Base-by-base conservation (phyloP, 768 basidiomycete species). In the Mycena haematopus region DNA sequence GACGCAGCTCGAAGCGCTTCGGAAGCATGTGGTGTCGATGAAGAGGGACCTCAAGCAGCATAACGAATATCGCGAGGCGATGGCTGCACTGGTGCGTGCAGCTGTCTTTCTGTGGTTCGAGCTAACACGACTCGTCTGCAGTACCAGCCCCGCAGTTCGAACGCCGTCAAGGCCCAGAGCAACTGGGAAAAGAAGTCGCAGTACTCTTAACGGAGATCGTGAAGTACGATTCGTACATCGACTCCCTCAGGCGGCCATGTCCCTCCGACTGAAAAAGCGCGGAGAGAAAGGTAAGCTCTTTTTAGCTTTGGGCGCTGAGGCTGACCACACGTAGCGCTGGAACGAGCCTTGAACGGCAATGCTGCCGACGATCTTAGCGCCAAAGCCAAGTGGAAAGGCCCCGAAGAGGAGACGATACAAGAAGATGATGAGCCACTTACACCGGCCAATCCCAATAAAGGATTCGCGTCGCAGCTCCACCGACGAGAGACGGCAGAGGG, bases 111-210 rank as follows among this genome's bases (percentile, higher is more conserved):
- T n/a, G 14, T 7, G 14, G 27, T 35, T 9, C 49, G 19, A 45
- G 59, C 62, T n/a, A 31, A 36, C 35, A 31, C 55, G 19, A 45
- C 13, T 8, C 9, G 19, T 52, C 27, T 54, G 51, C 68, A 97
- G 95, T 99, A 94, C 73, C 80, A 89, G 60, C 83, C 91, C 1
- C 87, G 90, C 14, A 88, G 92, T 24, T 72, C 86, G 24, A 95
- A 91, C 71, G 83, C 84, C 0, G 69, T 80, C 67, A 98, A 89
- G 76, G 89, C 97, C 0, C 82, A 86, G 68, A 84, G 84, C 63
- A 99, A 99, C 72, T 99, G 95, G 94, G 92, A 93, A 77, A 90
- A 87, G 73, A 96, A 91, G 73, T 94, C 92, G 3, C 89, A 93
- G 70, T 93, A 93, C 78, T 99, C 50, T 82, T 95, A 56, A 86